phyloP scores from a whole-genome alignment of 371 early-diverging fungal species.

The Mucor racemosus region DNA sequence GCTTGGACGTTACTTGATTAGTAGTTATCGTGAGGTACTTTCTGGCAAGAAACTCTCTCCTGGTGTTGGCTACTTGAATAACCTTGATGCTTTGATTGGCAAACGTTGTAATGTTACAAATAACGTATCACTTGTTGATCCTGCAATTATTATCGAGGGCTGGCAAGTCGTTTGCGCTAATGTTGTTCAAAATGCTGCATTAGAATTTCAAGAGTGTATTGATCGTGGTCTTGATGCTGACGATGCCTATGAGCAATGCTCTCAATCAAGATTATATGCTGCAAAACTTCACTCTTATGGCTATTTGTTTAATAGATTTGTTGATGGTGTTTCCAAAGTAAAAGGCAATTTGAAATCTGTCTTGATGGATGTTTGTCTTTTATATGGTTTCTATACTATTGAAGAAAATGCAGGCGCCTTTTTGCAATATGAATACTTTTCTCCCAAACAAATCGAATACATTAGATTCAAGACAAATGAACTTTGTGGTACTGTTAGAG shows the following conservation, averaged over 20 bases:
- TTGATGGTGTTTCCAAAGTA: constrained; percentile 70
- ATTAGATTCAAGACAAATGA: constrained; percentile 67
- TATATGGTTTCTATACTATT: constrained; percentile 86
- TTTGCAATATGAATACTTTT: constrained; percentile 83
- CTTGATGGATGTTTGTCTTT: constrained; percentile 69
- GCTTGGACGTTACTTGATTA: constrained; percentile 86
- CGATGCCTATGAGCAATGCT: constrained; percentile 86
- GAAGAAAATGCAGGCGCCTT: constrained; percentile 87
- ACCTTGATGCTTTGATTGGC: constrained; percentile 53
- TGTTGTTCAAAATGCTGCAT: constrained; percentile 81
- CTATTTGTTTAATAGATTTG: constrained; percentile 87
- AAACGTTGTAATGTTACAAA: constrained; percentile 58
- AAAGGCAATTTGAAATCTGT: constrained; percentile 51
- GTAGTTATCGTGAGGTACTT: constrained; percentile 78
- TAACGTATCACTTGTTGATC: constrained; percentile 58
- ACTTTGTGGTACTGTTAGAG: constrained; percentile 73
- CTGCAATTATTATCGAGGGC: constrained; percentile 75
- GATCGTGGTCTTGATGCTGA: constrained; percentile 73
- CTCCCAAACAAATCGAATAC: constrained; percentile 71
- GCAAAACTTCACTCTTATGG: constrained; percentile 87
- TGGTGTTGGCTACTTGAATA: constrained; percentile 83
- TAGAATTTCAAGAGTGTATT: constrained; percentile 75
- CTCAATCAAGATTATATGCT: constrained; percentile 81
- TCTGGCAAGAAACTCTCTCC: constrained; percentile 77
- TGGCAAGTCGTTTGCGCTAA: constrained; percentile 86